These are phyloP conservation scores for Dactylella cylindrospora DNA, from an alignment of 2,329 filamentous ascomycete genomes.

Conservation along the genomic window DNA sequence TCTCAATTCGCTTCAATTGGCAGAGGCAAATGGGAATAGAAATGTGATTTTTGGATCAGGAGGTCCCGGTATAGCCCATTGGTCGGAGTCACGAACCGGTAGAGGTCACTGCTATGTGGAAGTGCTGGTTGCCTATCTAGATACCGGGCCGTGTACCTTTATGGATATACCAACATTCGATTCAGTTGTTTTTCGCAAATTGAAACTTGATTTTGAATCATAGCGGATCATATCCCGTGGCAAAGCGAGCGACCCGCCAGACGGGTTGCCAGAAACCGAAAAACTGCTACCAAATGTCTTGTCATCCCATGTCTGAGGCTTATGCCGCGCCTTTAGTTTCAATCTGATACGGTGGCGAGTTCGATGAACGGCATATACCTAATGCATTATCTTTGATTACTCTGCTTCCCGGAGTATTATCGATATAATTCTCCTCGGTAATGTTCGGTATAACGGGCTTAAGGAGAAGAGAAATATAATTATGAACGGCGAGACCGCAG, in stretches of 20 bases:
- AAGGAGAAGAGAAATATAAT: too few species aligned
- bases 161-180: too few species aligned
- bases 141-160: too few species aligned
- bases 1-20: too few species aligned
- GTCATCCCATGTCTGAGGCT: slow-evolving; percentile 21
- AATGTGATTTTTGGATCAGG: too few species aligned
- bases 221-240: slow-evolving; percentile 22
- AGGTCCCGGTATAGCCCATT: too few species aligned
- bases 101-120: too few species aligned
- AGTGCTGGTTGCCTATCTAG: too few species aligned
- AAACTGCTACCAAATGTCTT: not conserved
- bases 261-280: not conserved
- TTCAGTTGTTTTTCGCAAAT: slow-evolving; percentile 43
- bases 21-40: too few species aligned
- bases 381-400: not conserved
- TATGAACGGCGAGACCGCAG: too few species aligned
- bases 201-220: slow-evolving; percentile 1
- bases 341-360: slow-evolving; percentile 8
- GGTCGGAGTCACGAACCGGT: too few species aligned
- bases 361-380: not conserved
- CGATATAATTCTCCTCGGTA: not conserved
- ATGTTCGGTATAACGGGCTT: not conserved
- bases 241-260: slow-evolving; percentile 24
- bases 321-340: slow-evolving; percentile 6
- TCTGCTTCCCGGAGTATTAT: not conserved